A percentile compares a stretch with the other conserved stretches of the same genome.
These are phyloP conservation scores for Rauvolfia tetraphylla DNA, from an alignment of 257 asterid genomes.

Conservation along the genomic window DNA sequence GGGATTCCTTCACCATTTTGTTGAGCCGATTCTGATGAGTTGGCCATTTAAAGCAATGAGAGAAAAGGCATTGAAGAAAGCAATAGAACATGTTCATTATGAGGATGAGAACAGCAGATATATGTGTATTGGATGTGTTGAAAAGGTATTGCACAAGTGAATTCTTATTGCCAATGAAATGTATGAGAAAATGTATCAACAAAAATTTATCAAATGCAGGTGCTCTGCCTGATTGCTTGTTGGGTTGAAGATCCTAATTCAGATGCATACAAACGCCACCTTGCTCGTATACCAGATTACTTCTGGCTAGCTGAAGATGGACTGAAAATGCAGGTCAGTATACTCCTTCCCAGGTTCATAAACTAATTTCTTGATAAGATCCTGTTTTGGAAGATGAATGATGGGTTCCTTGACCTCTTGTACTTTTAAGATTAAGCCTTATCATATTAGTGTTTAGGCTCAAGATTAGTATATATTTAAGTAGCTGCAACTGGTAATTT, in stretches of 20 bases:
- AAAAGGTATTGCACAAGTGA: slow-evolving; percentile 26
- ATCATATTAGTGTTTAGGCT: no score
- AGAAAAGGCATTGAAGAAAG: slow-evolving; percentile 36
- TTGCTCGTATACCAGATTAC: slow-evolving; percentile 55
- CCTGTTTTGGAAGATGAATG: no score
- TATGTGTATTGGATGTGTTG: slow-evolving; percentile 46
- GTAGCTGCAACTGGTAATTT: no score
- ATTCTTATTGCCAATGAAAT: neutral
- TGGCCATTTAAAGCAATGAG: slow-evolving; percentile 53
- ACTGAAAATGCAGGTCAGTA: slow-evolving; percentile 53
- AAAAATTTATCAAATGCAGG: slow-evolving; percentile 16
- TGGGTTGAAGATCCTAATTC: slow-evolving; percentile 72
- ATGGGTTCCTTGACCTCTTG: no score
- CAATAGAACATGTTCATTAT: slow-evolving; percentile 47
- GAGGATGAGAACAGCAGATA: slow-evolving; percentile 53
- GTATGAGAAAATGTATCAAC: neutral
- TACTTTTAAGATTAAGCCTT: no score
- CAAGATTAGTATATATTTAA: no score
- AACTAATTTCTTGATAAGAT: no score
- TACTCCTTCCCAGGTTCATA: no score
- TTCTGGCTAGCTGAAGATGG: slow-evolving; percentile 75
- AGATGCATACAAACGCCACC: slow-evolving; percentile 39
- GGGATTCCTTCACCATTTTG: slow-evolving; percentile 42
- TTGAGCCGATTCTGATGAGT: slow-evolving; percentile 37
- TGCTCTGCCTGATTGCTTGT: slow-evolving; percentile 46